A percentile compares a stretch with the other conserved stretches of the same genome.
Conservation (phyloP, 805 yeast genomes). For the Metschnikowia dekortorum region DNA sequence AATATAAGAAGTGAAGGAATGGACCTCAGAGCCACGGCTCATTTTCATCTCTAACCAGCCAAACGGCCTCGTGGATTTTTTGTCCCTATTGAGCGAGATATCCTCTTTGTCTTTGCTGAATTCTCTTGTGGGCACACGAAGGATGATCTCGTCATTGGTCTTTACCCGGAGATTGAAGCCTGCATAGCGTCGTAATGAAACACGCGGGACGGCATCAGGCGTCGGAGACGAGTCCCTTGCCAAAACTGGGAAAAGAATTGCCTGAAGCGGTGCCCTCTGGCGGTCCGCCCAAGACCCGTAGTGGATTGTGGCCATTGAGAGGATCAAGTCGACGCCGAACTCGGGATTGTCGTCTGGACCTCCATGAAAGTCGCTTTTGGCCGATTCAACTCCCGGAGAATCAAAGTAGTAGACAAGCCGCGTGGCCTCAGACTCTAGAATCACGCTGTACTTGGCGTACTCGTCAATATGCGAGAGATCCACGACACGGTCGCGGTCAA, state of each 20-base stretch:
- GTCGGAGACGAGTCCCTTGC: constrained; percentile 50
- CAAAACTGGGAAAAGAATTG: constrained; percentile 62
- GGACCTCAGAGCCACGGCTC: constrained; percentile 47
- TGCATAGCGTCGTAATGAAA: constrained; percentile 51
- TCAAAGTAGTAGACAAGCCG: constrained; percentile 66
- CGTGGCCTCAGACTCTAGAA: constrained; percentile 57
- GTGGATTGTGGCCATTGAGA: constrained; percentile 61
- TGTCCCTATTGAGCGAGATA: constrained; percentile 7
- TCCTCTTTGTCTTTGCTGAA: constrained; percentile 61
- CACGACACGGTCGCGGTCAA: constrained; percentile 23
- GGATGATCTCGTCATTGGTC: constrained; percentile 59
- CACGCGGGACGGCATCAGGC: constrained; percentile 29
- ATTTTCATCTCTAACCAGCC: constrained; percentile 87
- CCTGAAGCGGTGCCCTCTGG: constrained; percentile 64
- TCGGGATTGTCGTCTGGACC: constrained; percentile 21
- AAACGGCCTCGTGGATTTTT: constrained; percentile 45
- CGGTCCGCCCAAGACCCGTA: constrained; percentile 98
- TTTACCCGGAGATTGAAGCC: constrained; percentile 53
- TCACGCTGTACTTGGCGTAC: constrained; percentile 74
- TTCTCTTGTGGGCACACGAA: constrained; percentile 83
- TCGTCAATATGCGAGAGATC: constrained; percentile 47
- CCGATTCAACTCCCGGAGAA: constrained; percentile 48
- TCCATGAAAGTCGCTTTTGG: constrained; percentile 5
- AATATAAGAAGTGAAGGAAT: constrained; percentile 45
- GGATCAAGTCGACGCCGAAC: constrained; percentile 53